Conservation (phyloP, 177 flowering plant species). For the Tripterygium wilfordii region DNA sequence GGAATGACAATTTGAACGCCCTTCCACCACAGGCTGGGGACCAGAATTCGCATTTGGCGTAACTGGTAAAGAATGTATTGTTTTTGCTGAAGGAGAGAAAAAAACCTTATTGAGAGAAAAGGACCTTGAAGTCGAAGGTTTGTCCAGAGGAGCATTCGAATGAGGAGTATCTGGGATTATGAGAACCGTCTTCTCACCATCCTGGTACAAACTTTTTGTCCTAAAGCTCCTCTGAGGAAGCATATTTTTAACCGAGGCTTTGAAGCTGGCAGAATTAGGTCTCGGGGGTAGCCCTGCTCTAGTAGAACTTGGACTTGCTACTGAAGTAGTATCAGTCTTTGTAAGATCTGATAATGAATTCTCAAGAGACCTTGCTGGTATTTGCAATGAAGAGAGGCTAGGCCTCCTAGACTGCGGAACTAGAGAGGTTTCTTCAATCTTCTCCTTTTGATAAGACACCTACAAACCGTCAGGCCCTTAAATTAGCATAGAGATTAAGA, state of each 20-base stretch:
- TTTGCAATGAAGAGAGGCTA: slow-evolving; percentile 52
- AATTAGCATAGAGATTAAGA: too few relatives aligned
- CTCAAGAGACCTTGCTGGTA: slow-evolving; percentile 54
- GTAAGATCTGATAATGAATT: slow-evolving; percentile 28
- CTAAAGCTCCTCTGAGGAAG: slow-evolving; percentile 56
- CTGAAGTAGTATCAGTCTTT: slow-evolving; percentile 31
- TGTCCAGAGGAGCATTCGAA: slow-evolving; percentile 32
- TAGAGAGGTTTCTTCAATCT: slow-evolving; percentile 25
- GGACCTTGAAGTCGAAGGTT: slow-evolving; percentile 55
- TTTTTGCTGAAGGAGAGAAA: slow-evolving; percentile 35
- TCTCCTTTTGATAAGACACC: slow-evolving; percentile 20
- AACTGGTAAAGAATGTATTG: slow-evolving; percentile 57
- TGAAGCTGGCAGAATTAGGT: slow-evolving; percentile 54
- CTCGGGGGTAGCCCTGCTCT: slow-evolving; percentile 69
- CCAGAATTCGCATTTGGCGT: slow-evolving; percentile 46
- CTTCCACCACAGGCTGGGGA: slow-evolving; percentile 24
- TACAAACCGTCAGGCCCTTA: background rate
- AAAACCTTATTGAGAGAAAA: slow-evolving; percentile 61
- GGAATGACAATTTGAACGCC: slow-evolving; percentile 17
- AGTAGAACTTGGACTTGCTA: slow-evolving; percentile 44
- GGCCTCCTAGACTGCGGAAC: slow-evolving; percentile 48
- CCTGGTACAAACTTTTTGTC: slow-evolving; percentile 28
- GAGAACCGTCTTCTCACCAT: slow-evolving; percentile 60
- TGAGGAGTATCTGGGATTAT: slow-evolving; percentile 41
- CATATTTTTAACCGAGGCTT: slow-evolving; percentile 45